phyloP scores from a whole-genome alignment of 1,284 basidiomycete species.

The Pisolithus thermaeus region DNA sequence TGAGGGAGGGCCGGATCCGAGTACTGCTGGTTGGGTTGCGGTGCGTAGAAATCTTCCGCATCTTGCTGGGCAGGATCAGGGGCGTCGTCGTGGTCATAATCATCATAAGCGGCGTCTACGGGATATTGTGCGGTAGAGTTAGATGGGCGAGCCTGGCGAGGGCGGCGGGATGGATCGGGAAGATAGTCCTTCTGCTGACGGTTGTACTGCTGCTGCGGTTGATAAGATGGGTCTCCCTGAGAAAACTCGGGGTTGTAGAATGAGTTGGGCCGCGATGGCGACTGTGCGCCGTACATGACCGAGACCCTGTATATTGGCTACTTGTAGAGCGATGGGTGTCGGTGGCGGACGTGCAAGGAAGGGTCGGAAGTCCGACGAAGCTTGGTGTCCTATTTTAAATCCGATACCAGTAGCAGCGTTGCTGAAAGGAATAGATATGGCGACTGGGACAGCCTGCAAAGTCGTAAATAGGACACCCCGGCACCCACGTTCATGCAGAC shows the following conservation, averaged over 20 bases:
- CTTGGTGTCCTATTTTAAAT: too few species aligned
- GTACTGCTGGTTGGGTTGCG: constrained; percentile 11
- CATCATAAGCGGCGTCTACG: constrained; percentile 24
- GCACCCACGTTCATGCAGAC: not conserved
- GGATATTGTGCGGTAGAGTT: constrained; percentile 24
- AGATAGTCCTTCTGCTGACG: constrained; percentile 5
- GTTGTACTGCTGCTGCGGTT: constrained; percentile 1
- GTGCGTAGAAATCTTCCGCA: constrained; percentile 35
- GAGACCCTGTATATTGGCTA: too few species aligned
- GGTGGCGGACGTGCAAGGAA: not conserved
- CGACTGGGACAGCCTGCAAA: not conserved
- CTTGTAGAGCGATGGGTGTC: too few species aligned
- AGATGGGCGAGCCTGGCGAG: constrained; percentile 18
- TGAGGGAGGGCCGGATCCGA: constrained; percentile 21
- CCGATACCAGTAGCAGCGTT: not conserved
- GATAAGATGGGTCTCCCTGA: constrained; percentile 2
- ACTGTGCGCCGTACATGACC: constrained; percentile 28
- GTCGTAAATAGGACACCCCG: not conserved
- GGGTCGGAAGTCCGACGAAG: not conserved
- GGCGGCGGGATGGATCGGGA: constrained; percentile 6
- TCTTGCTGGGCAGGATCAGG: constrained; percentile 23
- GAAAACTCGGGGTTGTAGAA: constrained; percentile 30
- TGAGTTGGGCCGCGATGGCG: constrained; percentile 32
- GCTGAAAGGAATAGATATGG: not conserved
- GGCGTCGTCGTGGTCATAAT: constrained; percentile 25